Base-by-base conservation (phyloP, 1,139 yeast species). In the Hyphopichia burtonii region DNA sequence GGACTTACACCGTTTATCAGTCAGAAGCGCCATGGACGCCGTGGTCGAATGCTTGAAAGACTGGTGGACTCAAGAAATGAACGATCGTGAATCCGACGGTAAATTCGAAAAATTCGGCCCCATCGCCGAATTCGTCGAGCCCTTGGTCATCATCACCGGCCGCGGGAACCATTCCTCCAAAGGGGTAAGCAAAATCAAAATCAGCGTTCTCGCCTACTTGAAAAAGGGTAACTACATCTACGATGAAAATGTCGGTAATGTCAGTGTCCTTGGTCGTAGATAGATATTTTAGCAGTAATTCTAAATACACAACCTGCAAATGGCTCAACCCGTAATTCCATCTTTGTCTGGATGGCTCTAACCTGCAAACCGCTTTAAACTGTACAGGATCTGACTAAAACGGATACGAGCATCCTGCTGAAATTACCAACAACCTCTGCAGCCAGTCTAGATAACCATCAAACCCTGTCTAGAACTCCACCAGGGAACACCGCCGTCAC, bases 131-230 rank as follows among this genome's bases (percentile, higher is more conserved):
- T 58, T 68, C 55, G 69, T 72, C 1, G 61, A 57, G 2, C 70
- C 71, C 0, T 51, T 81, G 12, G 52, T 48, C 2, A 58, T 82
- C 0, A 60, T 82, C 2, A 81, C 87, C 0, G 89, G 89, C 0
- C 58, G 86, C 44, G 89, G 89, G 0, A 53, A 81, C 11, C 89
- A 83, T 56, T 80, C 86, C 28, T 60, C 51, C 1, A 76, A 74
- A 12, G 85, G 85, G 1, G 56, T 63, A 1, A 65, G 82, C 0
- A 71, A 63, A 43, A 69, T 82, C 28, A 68, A 68, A 45, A 55
- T 53, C 4, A 57, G 66, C 7, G 76, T 80, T 3, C 55, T 61
- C 32, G 63, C 58, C 19, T 61, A 60, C 43, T 63, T 83, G 25
- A 49, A 44, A 8, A 45, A 49, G 2, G 54, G 60, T 10, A 55